Conservation (phyloP, 768 basidiomycete species). For the Hirschioporus abietinus region DNA sequence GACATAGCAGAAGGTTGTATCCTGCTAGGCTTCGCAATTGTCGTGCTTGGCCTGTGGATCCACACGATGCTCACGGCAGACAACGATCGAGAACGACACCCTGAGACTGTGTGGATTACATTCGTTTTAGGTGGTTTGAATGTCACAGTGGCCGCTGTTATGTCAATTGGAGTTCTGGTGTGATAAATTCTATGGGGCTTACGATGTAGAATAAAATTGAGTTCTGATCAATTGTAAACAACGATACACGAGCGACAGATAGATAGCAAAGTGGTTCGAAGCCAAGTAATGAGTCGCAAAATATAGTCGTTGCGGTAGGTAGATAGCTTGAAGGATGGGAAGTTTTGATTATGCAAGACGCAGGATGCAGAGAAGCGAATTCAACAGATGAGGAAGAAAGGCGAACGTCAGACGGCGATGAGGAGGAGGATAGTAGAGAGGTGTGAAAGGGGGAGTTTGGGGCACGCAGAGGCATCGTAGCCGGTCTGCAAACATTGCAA, state of each 20-base stretch:
- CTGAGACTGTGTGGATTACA: background rate
- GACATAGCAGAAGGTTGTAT: background rate
- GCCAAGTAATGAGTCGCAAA: too few species aligned
- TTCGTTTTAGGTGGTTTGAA: background rate
- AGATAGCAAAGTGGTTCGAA: too few species aligned
- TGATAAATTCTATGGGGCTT: background rate
- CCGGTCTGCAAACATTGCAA: background rate
- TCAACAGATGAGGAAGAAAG: too few species aligned
- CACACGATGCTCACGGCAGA: background rate
- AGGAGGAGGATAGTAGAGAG: too few species aligned
- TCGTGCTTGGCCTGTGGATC: background rate
- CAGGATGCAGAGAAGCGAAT: too few species aligned
- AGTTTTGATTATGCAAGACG: too few species aligned
- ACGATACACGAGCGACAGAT: too few species aligned
- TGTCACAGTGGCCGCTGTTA: background rate
- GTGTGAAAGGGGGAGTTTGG: too few species aligned
- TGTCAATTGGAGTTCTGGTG: background rate
- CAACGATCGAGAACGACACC: background rate
- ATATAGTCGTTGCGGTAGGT: too few species aligned
- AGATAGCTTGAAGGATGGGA: too few species aligned
- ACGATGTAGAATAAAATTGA: background rate
- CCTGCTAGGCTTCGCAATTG: background rate
- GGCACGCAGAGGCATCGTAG: background rate
- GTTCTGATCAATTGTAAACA: too few species aligned
- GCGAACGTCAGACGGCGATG: too few species aligned